Evolutionary conservation across 2,329 filamentous ascomycete species (phyloP).

Genomic region (Ceratocystis eucalypticola): DNA sequence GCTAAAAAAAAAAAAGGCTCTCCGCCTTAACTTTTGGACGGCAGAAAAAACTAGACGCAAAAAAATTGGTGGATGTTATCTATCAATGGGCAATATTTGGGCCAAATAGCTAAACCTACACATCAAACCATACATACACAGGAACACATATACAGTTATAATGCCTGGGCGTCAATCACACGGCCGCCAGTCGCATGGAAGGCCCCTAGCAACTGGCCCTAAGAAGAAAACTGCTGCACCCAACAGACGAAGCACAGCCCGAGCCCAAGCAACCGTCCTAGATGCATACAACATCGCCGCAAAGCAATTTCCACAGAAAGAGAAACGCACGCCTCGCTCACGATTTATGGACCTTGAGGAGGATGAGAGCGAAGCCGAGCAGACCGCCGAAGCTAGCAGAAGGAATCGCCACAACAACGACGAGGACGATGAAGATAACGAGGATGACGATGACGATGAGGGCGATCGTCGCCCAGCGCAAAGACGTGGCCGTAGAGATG

Average conservation of each 20-base stretch:
- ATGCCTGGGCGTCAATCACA: slow-evolving; percentile 49
- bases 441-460: slow-evolving; percentile 40
- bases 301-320: slow-evolving; percentile 36
- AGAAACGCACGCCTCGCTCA: slow-evolving; percentile 37
- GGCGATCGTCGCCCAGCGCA: slow-evolving; percentile 28
- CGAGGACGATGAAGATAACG: slow-evolving; percentile 38
- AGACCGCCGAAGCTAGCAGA: slow-evolving; percentile 22
- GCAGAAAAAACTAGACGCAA: slow-evolving; percentile 20
- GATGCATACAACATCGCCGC: slow-evolving; percentile 46
- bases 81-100: not conserved
- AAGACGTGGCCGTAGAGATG: slow-evolving; percentile 32
- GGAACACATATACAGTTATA: slow-evolving; percentile 18
- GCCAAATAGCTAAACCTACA: not conserved
- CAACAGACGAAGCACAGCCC: slow-evolving; percentile 36
- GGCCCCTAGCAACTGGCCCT: slow-evolving; percentile 26
- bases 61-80: not conserved
- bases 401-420: slow-evolving; percentile 34
- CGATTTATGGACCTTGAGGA: slow-evolving; percentile 38
- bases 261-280: slow-evolving; percentile 37
- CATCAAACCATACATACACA: slow-evolving; percentile 3
- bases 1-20: slow-evolving; percentile 18
- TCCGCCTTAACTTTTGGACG: slow-evolving; percentile 19
- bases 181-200: slow-evolving; percentile 37
- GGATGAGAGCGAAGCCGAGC: slow-evolving; percentile 22
- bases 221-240: slow-evolving; percentile 15